These are phyloP conservation scores for Iodosphaeria phyllophila DNA, from an alignment of 2,329 filamentous ascomycete species.

Conservation along the genomic window DNA sequence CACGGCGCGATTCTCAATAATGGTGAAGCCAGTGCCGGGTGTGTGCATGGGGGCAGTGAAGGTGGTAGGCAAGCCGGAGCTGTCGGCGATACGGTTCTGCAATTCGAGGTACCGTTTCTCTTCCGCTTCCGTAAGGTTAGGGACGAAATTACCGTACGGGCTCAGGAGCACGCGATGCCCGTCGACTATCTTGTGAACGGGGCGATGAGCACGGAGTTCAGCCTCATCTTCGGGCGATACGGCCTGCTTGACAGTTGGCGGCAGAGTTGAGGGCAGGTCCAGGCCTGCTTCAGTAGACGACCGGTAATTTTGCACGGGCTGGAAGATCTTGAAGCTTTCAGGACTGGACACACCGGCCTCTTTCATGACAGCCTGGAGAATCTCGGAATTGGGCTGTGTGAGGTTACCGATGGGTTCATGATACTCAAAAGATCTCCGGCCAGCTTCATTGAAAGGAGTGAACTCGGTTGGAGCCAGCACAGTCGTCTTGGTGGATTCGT, in stretches of 20 bases:
- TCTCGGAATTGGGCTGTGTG: too few species aligned
- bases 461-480: conserved; percentile 15
- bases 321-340: conserved; percentile 21
- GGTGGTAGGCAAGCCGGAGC: conserved; percentile 30
- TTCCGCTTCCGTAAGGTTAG: conserved; percentile 48
- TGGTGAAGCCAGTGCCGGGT: conserved; percentile 35
- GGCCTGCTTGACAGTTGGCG: conserved; percentile 23
- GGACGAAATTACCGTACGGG: conserved; percentile 58
- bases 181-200: conserved; percentile 43
- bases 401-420: conserved; percentile 13
- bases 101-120: conserved; percentile 53
- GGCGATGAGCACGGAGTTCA: conserved; percentile 32
- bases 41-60: conserved; percentile 38
- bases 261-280: conserved; percentile 14
- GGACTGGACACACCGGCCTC: conserved; percentile 15
- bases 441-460: too few species aligned
- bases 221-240: conserved; percentile 35
- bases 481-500: conserved; percentile 16
- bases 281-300: too few species aligned
- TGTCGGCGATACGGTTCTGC: conserved; percentile 36
- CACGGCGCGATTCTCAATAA: conserved; percentile 45
- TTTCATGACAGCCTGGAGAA: conserved; percentile 19
- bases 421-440: too few species aligned
- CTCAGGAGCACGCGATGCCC: conserved; percentile 54
- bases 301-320: conserved; percentile 15